Conservation (phyloP, 805 yeast species). For the Wickerhamomyces ciferrii region DNA sequence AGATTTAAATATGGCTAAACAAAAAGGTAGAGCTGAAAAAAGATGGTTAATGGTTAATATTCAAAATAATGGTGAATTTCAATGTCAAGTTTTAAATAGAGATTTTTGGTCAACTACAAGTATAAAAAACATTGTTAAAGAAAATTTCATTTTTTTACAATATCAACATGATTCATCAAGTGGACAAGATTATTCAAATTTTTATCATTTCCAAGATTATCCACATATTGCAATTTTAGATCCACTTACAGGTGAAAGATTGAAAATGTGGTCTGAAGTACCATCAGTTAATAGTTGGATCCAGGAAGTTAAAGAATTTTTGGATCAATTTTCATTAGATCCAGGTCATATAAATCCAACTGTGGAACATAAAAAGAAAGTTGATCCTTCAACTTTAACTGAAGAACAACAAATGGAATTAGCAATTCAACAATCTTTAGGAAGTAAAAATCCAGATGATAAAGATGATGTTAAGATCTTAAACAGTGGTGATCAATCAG, state of each 20-base stretch:
- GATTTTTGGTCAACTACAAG: slow-evolving; percentile 82
- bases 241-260: slow-evolving; percentile 92
- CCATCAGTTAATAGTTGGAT: slow-evolving; percentile 60
- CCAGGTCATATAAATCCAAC: slow-evolving; percentile 62
- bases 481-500: slow-evolving; percentile 9
- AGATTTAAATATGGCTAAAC: slow-evolving; percentile 69
- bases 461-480: slow-evolving; percentile 16
- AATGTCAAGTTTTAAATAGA: slow-evolving; percentile 85
- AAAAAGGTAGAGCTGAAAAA: slow-evolving; percentile 51
- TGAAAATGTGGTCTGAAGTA: slow-evolving; percentile 68
- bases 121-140: slow-evolving; percentile 58
- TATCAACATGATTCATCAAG: slow-evolving; percentile 73
- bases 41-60: slow-evolving; percentile 88
- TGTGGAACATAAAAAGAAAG: slow-evolving; percentile 49
- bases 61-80: slow-evolving; percentile 80
- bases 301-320: slow-evolving; percentile 64
- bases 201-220: slow-evolving; percentile 61
- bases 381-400: slow-evolving; percentile 61
- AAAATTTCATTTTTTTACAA: slow-evolving; percentile 78
- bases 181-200: slow-evolving; percentile 66
- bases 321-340: slow-evolving; percentile 58
- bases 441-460: slow-evolving; percentile 19
- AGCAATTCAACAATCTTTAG: slow-evolving; percentile 68
- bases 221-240: slow-evolving; percentile 94
- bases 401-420: slow-evolving; percentile 82